Conservation (phyloP, 352 stramenopile species). For the Pythium angustatum region DNA sequence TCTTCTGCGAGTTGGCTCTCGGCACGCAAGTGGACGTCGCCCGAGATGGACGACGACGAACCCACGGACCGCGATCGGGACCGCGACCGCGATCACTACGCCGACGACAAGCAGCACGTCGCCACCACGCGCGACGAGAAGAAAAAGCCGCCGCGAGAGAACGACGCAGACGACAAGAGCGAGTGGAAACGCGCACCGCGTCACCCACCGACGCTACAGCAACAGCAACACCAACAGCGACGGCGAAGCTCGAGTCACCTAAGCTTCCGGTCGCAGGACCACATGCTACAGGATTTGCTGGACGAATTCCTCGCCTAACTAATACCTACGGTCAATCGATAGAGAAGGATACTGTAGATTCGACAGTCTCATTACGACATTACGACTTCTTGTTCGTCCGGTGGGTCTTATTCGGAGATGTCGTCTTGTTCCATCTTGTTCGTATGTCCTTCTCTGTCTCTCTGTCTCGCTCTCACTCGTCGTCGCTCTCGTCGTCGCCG, state of each 20-base stretch:
- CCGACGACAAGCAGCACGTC: constrained; percentile 19
- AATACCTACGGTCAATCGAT: neutral
- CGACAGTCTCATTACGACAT: no score
- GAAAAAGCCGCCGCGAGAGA: constrained; percentile 21
- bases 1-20: constrained; percentile 26
- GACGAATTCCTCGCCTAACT: constrained; percentile 57
- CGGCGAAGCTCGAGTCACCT: constrained; percentile 15
- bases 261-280: constrained; percentile 35
- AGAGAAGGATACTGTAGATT: no score
- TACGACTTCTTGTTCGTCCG: no score
- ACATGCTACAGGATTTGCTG: constrained; percentile 68
- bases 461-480: no score
- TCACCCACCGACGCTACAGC: no score
- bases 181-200: neutral
- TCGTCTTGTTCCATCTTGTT: neutral
- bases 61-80: constrained; percentile 20
- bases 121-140: constrained; percentile 9
- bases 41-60: constrained; percentile 37
- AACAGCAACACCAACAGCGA: neutral
- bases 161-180: no score
- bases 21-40: constrained; percentile 38
- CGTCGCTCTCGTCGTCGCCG: constrained; percentile 67
- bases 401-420: neutral
- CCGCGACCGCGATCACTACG: neutral
- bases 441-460: no score